phyloP scores from a whole-genome alignment of 108 stramenopile genomes.

The Stephanodiscus triporus region DNA sequence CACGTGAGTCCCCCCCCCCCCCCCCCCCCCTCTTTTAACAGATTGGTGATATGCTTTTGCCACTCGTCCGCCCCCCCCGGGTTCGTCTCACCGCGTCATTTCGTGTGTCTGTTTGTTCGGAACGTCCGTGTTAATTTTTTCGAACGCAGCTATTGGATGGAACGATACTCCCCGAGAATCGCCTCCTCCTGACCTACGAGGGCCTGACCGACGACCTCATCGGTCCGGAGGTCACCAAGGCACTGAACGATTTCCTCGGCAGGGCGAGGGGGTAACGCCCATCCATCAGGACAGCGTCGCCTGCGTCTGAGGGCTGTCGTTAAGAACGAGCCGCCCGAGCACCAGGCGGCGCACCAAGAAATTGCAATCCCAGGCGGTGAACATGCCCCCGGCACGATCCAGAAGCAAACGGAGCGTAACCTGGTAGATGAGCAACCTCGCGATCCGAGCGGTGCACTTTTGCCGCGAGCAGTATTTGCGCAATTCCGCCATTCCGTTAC shows the following conservation, averaged over 20 bases:
- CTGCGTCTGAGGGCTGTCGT: constrained; percentile 51
- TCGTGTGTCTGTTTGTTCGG: neutral
- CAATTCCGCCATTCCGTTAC: neutral
- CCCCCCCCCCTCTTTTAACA: neutral
- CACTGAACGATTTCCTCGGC: constrained; percentile 42
- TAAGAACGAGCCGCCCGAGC: constrained; percentile 44
- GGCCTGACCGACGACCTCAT: constrained; percentile 51
- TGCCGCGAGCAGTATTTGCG: neutral
- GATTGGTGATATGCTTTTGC: no score
- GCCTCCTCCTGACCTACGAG: constrained; percentile 49
- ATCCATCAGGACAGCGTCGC: constrained; percentile 42
- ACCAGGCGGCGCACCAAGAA: constrained; percentile 39
- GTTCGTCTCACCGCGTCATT: neutral
- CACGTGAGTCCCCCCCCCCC: constrained; percentile 22
- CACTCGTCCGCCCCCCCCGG: neutral
- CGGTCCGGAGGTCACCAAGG: constrained; percentile 45
- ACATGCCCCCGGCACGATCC: constrained; percentile 8
- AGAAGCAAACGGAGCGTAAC: neutral
- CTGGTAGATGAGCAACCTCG: neutral
- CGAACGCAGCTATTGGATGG: constrained; percentile 56
- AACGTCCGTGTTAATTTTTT: no score
- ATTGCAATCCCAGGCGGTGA: constrained; percentile 26
- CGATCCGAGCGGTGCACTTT: neutral
- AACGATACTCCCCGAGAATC: constrained; percentile 46
- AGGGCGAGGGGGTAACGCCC: constrained; percentile 31